phyloP scores from a whole-genome alignment of 2,329 filamentous ascomycete species.

The Cladorrhinum sp. region DNA sequence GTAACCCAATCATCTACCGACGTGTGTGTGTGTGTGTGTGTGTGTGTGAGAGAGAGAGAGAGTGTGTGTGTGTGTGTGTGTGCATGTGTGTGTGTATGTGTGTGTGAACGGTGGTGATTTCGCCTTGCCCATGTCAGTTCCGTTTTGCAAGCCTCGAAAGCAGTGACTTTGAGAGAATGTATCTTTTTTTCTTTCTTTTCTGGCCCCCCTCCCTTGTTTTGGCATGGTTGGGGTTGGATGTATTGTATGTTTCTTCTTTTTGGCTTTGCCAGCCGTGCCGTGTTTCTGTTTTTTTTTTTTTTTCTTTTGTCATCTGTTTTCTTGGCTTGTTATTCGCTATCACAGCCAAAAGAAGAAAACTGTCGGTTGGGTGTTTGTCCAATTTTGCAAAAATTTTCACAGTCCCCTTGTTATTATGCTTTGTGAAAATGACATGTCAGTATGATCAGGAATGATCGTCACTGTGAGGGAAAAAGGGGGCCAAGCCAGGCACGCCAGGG shows the following conservation, averaged over 20 bases:
- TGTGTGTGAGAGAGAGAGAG: too few species aligned
- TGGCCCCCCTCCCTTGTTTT: not conserved
- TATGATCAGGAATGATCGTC: not conserved
- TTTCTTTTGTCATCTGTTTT: not conserved
- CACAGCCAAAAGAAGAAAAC: not conserved
- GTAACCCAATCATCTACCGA: not conserved
- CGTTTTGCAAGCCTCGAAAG: not conserved
- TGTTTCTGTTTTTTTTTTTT: slow-evolving; percentile 1
- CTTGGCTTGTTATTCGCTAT: not conserved
- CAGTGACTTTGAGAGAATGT: slow-evolving; percentile 3
- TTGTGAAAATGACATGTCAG: slow-evolving; percentile 1
- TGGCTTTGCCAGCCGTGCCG: slow-evolving; percentile 1
- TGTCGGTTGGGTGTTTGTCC: not conserved
- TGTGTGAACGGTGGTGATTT: not conserved
- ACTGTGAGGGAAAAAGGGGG: not conserved
- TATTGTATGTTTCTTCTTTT: slow-evolving; percentile 6
- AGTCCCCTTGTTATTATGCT: not conserved
- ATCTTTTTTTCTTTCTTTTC: not conserved
- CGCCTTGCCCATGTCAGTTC: not conserved
- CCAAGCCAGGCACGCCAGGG: not conserved
- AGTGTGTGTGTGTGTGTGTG: too few species aligned
- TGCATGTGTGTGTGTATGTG: too few species aligned
- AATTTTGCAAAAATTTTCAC: not conserved
- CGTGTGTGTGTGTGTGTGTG: too few species aligned
- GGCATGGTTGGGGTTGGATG: not conserved